Evolutionary conservation across 352 stramenopile genomes (phyloP).

Genomic region (Globisporangium sylvaticum): DNA sequence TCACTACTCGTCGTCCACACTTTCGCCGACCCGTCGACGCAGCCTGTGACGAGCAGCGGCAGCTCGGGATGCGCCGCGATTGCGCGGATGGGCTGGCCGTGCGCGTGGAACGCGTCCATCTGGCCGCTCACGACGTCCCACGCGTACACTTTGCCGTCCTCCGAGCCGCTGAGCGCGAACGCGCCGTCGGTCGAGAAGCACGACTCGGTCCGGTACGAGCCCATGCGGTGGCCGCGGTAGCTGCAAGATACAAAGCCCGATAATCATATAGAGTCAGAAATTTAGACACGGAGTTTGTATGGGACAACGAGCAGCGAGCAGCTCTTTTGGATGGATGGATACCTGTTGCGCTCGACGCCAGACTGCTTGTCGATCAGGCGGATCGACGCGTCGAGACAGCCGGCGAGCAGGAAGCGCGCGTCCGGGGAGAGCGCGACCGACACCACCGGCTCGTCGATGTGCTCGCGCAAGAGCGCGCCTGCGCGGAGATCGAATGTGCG

Average conservation of each 20-base stretch:
- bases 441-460: slow-evolving; percentile 80
- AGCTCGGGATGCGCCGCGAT: slow-evolving; percentile 60
- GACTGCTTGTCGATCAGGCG: slow-evolving; percentile 67
- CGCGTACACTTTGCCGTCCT: slow-evolving; percentile 61
- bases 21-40: slow-evolving; percentile 63
- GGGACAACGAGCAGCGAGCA: not conserved
- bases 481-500: slow-evolving; percentile 82
- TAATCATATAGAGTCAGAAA: not conserved
- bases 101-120: slow-evolving; percentile 44
- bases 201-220: slow-evolving; percentile 68
- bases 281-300: slow-evolving; percentile 2
- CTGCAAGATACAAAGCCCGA: slow-evolving; percentile 15
- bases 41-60: slow-evolving; percentile 60
- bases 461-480: slow-evolving; percentile 59
- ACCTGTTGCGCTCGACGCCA: slow-evolving; percentile 73
- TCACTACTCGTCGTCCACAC: slow-evolving; percentile 53
- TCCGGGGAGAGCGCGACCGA: slow-evolving; percentile 73
- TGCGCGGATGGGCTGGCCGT: slow-evolving; percentile 59
- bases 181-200: slow-evolving; percentile 63
- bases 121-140: slow-evolving; percentile 56
- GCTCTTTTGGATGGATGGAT: not conserved
- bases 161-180: slow-evolving; percentile 68
- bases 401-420: slow-evolving; percentile 69
- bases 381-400: slow-evolving; percentile 68
- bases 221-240: slow-evolving; percentile 60